Base-by-base conservation (phyloP, 345 rosid genomes). In the Punica granatum region DNA sequence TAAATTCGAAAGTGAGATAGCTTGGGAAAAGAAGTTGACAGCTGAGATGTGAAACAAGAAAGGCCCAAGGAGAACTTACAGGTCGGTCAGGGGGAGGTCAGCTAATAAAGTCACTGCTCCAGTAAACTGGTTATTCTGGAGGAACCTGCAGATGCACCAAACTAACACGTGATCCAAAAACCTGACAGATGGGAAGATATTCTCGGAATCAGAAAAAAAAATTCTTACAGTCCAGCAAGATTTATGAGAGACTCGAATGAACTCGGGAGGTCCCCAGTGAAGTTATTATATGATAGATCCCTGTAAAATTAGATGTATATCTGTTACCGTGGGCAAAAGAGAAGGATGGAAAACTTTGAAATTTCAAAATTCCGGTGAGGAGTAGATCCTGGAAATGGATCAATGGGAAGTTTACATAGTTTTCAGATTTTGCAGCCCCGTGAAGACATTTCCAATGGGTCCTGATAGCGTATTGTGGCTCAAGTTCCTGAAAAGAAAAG, bases 31-130 rank as follows among this genome's bases (percentile, higher is more conserved):
- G 64, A 66, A 41, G 33, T 31, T 59, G 62, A 11, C 51, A 58
- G 11, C 30, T 23, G 49, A 41, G 31, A 16, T 58, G 48, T 37
- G 19, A 39, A 63, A 46, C 64, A 67, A 62, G 75, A 42, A 61
- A 31, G 65, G 63, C 49, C 53, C 51, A 23, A 48, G 60, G 49
- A 67, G 69, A 66, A 76, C 88, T 13, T 85, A 93, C 98, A 93
- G 81, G 78, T 90, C 80, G 68, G 67, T 75, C 72, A 90, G 83
- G 67, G 90, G 90, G 73, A 93, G 95, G 69, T 81, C 73, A 60
- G 94, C 70, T 62, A 93, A 89, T 79, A 85, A 87, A 65, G 80
- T 65, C 80, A 93, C 88, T 28, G 99, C 92, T 84, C 98, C 98
- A 15, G 98, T 86, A 66, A 93, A 88, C 49, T 72, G 77, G 82